Evolutionary conservation across 2,329 filamentous ascomycete species (phyloP).

Genomic region (Colletotrichum melonis): DNA sequence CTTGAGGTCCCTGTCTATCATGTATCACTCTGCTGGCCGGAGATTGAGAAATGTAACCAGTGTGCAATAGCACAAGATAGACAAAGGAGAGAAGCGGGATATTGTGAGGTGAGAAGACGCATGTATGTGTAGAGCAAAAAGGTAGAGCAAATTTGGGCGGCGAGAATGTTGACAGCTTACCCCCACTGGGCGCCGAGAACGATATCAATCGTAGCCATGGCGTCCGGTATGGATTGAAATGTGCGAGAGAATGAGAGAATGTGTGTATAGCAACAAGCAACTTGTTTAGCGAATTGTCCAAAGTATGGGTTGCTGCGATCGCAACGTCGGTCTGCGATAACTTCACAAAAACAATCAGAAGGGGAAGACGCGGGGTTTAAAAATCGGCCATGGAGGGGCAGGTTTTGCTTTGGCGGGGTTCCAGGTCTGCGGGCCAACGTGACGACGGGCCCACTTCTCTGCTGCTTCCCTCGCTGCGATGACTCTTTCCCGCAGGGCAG

Average conservation of each 20-base stretch:
- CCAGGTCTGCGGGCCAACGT: constrained; percentile 4
- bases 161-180: constrained; percentile 42
- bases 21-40: constrained; percentile 8
- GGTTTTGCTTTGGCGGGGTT: constrained; percentile 35
- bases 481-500: not conserved
- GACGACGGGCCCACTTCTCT: not conserved
- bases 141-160: constrained; percentile 32
- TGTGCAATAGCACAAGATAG: not conserved
- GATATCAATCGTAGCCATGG: constrained; percentile 42
- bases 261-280: constrained; percentile 27
- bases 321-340: constrained; percentile 37
- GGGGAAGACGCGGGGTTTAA: constrained; percentile 35
- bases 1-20: not conserved
- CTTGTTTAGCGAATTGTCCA: constrained; percentile 18
- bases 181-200: constrained; percentile 52
- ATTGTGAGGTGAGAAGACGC: not conserved
- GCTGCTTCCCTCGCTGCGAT: not conserved
- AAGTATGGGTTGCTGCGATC: constrained; percentile 36
- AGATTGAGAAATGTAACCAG: not conserved
- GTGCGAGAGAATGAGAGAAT: not conserved
- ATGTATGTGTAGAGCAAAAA: constrained; percentile 23
- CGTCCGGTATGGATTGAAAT: not conserved
- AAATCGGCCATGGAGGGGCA: constrained; percentile 36
- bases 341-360: constrained; percentile 34
- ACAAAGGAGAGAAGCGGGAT: not conserved